phyloP scores from a whole-genome alignment of 2,329 filamentous ascomycete genomes.

The Colletotrichum lentis region DNA sequence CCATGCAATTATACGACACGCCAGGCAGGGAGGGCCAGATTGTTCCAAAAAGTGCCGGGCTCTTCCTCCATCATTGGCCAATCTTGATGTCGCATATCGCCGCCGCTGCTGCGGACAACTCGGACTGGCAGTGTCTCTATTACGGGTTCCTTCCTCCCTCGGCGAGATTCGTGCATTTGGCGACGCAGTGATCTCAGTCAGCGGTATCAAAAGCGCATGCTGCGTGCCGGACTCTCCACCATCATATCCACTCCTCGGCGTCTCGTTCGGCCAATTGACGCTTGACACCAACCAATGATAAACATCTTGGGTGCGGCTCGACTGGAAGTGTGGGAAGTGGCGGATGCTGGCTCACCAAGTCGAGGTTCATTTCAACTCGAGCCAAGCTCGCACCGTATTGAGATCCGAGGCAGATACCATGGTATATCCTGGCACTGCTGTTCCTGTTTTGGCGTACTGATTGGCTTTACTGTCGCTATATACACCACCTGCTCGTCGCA shows the following conservation, averaged over 20 bases:
- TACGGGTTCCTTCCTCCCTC: slow-evolving; percentile 17
- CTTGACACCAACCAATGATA: slow-evolving; percentile 6
- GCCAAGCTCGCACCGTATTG: background rate
- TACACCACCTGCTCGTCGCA: background rate
- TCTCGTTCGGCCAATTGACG: slow-evolving; percentile 25
- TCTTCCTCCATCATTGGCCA: background rate
- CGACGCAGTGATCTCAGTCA: slow-evolving; percentile 28
- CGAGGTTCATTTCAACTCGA: slow-evolving; percentile 5
- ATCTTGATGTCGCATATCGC: background rate
- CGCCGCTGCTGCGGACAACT: slow-evolving; percentile 16
- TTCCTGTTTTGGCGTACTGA: slow-evolving; percentile 3
- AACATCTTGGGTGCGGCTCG: background rate
- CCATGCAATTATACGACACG: slow-evolving; percentile 34
- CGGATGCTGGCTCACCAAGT: slow-evolving; percentile 12
- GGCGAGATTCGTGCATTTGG: slow-evolving; percentile 1
- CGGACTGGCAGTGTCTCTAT: slow-evolving; percentile 28
- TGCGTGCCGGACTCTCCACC: slow-evolving; percentile 22
- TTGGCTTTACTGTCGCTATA: slow-evolving; percentile 11
- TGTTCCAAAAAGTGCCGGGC: background rate
- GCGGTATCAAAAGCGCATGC: slow-evolving; percentile 20
- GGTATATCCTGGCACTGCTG: slow-evolving; percentile 1
- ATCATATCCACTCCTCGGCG: slow-evolving; percentile 26
- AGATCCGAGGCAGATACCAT: background rate
- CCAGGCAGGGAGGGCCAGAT: background rate
- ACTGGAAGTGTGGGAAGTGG: background rate